Evolutionary conservation across 257 asterid species (phyloP).

Genomic region (Lavandula angustifolia): DNA sequence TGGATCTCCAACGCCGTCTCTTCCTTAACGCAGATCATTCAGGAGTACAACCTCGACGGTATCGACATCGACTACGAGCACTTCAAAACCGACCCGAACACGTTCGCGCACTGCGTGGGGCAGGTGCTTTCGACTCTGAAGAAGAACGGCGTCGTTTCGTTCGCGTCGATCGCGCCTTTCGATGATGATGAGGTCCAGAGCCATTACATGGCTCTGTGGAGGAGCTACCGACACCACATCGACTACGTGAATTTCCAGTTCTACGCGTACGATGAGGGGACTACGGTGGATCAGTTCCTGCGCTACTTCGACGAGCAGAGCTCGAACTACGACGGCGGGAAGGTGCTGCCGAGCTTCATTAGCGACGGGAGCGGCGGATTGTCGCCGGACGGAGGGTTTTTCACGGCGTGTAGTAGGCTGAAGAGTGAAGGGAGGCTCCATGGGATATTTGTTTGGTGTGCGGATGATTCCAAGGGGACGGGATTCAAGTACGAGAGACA

Average conservation of each 20-base stretch:
- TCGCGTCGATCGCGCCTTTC: slow-evolving; percentile 78
- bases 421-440: slow-evolving; percentile 53
- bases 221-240: slow-evolving; percentile 42
- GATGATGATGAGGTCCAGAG: slow-evolving; percentile 66
- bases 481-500: slow-evolving; percentile 56
- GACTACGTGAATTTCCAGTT: slow-evolving; percentile 83
- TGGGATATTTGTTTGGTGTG: slow-evolving; percentile 84
- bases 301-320: slow-evolving; percentile 51
- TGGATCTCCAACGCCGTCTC: slow-evolving; percentile 82
- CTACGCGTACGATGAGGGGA: slow-evolving; percentile 69
- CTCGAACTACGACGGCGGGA: slow-evolving; percentile 55
- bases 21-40: slow-evolving; percentile 56
- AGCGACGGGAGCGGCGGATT: slow-evolving; percentile 70
- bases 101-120: slow-evolving; percentile 61
- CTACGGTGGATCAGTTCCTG: slow-evolving; percentile 58
- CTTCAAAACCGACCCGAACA: slow-evolving; percentile 47
- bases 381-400: slow-evolving; percentile 57
- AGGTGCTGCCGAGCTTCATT: slow-evolving; percentile 54
- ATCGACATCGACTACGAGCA: slow-evolving; percentile 81
- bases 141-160: slow-evolving; percentile 53
- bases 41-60: slow-evolving; percentile 57
- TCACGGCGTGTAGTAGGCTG: slow-evolving; percentile 53
- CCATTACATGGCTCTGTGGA: slow-evolving; percentile 73
- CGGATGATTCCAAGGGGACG: slow-evolving; percentile 66
- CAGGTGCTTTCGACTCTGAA: slow-evolving; percentile 47